Conservation (phyloP, 2,329 filamentous ascomycete species). For the Penicillium sp. region DNA sequence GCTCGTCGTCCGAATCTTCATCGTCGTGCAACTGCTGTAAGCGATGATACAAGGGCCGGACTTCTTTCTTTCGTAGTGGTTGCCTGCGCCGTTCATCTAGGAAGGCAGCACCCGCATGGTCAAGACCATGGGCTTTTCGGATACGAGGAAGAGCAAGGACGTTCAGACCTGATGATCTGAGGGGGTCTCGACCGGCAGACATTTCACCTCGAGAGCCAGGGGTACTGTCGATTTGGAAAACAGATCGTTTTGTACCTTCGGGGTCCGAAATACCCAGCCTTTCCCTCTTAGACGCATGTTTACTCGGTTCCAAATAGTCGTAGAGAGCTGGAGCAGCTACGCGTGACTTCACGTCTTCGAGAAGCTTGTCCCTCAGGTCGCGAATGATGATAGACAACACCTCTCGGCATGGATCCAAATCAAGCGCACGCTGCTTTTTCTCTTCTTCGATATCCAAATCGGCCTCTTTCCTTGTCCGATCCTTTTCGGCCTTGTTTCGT, state of each 20-base stretch:
- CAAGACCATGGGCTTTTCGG: constrained; percentile 62
- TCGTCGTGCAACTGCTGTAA: constrained; percentile 73
- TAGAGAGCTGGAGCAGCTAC: constrained; percentile 79
- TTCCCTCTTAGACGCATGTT: constrained; percentile 75
- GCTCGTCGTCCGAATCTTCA: constrained; percentile 85
- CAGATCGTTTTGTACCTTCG: constrained; percentile 58
- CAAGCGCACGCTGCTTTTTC: constrained; percentile 79
- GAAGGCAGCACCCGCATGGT: constrained; percentile 63
- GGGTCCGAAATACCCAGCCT: constrained; percentile 75
- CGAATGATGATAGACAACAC: constrained; percentile 75
- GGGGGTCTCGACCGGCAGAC: constrained; percentile 42
- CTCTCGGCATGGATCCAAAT: constrained; percentile 86
- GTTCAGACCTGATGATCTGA: constrained; percentile 48
- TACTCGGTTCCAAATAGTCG: constrained; percentile 76
- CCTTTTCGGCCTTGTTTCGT: constrained; percentile 64
- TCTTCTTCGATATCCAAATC: constrained; percentile 85
- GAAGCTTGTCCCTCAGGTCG: constrained; percentile 81
- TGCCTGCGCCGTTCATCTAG: constrained; percentile 66
- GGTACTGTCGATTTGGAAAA: constrained; percentile 63
- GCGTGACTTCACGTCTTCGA: constrained; percentile 84
- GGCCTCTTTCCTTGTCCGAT: constrained; percentile 68
- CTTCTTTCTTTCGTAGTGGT: constrained; percentile 58
- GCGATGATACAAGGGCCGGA: constrained; percentile 79
- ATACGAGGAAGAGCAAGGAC: constrained; percentile 71
- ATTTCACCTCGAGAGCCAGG: constrained; percentile 53